These are phyloP conservation scores for Chlorencoelia australis DNA, from an alignment of 2,329 filamentous ascomycete genomes.

Conservation along the genomic window DNA sequence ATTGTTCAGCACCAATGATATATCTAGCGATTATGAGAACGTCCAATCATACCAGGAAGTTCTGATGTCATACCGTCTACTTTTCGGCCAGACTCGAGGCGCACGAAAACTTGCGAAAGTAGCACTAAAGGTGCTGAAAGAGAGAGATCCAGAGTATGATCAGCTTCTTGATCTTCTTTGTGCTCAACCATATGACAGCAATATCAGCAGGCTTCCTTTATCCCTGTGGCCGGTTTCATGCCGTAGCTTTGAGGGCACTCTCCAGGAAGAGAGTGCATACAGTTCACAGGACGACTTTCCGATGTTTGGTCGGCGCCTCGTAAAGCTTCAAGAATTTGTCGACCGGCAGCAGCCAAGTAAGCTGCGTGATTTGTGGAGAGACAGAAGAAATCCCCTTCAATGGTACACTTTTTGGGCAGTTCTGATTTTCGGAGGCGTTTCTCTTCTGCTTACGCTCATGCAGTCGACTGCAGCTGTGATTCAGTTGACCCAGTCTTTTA, in stretches of 20 bases:
- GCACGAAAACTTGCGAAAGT: background rate
- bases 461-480: constrained; percentile 1
- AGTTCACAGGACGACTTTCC: background rate
- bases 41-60: background rate
- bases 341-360: constrained; percentile 11
- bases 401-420: constrained; percentile 23
- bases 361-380: constrained; percentile 15
- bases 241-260: background rate
- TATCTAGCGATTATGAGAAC: background rate
- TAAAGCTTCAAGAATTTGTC: constrained; percentile 3
- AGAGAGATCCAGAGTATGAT: background rate
- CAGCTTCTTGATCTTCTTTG: background rate
- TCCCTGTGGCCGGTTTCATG: background rate
- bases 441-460: constrained; percentile 9
- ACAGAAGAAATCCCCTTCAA: constrained; percentile 15
- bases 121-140: background rate
- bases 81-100: background rate
- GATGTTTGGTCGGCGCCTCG: background rate
- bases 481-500: background rate
- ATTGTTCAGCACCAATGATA: background rate
- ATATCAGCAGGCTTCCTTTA: background rate
- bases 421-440: constrained; percentile 13
- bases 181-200: background rate
- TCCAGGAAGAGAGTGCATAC: background rate
- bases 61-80: background rate